phyloP scores from a whole-genome alignment of 2,329 filamentous ascomycete genomes.

The Fonsecaea pugnacius region DNA sequence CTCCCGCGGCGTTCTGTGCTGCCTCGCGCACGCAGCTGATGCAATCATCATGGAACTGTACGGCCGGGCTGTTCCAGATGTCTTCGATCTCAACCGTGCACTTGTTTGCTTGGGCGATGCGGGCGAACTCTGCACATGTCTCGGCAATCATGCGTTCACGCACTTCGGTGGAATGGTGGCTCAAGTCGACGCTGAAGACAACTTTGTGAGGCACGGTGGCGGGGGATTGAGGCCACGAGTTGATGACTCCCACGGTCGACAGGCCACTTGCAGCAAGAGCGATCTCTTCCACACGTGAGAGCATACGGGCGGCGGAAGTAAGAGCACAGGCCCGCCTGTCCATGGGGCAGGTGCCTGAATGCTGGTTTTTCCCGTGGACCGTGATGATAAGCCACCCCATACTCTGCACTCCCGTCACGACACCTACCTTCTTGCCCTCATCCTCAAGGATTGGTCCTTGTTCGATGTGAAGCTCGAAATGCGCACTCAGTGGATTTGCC shows the following conservation, averaged over 20 bases:
- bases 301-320: conserved; percentile 63
- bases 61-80: conserved; percentile 46
- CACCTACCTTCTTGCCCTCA: conserved; percentile 69
- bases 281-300: conserved; percentile 16
- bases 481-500: conserved; percentile 69
- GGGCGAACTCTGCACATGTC: conserved; percentile 10
- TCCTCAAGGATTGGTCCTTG: conserved; percentile 77
- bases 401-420: conserved; percentile 74
- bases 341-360: conserved; percentile 75
- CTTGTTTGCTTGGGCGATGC: conserved; percentile 21
- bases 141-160: conserved; percentile 28
- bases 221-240: conserved; percentile 66
- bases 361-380: conserved; percentile 68
- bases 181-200: conserved; percentile 34
- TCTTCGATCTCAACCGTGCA: conserved; percentile 21
- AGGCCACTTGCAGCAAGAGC: conserved; percentile 52
- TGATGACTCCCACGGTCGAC: conserved; percentile 72
- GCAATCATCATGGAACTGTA: conserved; percentile 69
- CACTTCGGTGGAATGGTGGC: conserved; percentile 28
- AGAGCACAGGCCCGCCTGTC: conserved; percentile 69
- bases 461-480: conserved; percentile 85
- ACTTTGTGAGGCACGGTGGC: conserved; percentile 55
- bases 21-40: conserved; percentile 66
- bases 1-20: conserved; percentile 55
- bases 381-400: conserved; percentile 74